Base-by-base conservation (phyloP, 2,329 filamentous ascomycete species). In the Colletotrichum sp. region DNA sequence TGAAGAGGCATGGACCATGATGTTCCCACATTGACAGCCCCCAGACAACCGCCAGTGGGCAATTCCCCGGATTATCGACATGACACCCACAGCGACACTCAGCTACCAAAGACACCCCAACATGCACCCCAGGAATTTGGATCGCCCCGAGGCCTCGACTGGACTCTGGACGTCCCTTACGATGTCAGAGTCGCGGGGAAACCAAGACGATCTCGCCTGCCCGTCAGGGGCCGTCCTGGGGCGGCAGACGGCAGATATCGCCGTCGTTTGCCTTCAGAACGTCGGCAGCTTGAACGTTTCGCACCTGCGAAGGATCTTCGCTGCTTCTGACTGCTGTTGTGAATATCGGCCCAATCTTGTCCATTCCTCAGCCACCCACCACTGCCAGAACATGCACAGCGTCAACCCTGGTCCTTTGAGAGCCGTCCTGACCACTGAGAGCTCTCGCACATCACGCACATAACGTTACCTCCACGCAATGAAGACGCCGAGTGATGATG, bases 61-160 rank as follows among this genome's bases (percentile, higher is more conserved):
- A 61, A 44, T 28, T 69, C 64, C 61, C 28, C 64, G 44, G 64
- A 63, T 57, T 57, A 27, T 34, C 36, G 57, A 55, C 12, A 13
- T 55, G 70, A 36, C 44, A 48, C n/a, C 22, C 44, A 67, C 27
- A 34, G n/a, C 25, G 25, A 25, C 27, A 32, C 22, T 30, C 59
- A 30, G n/a, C 28, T 28, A 27, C 59, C 55, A 28, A 28, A 59
- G 64, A 68, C 57, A 39, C 25, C 27, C 44, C 22, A 22, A 25
- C 59, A 68, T 76, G 74, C 74, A 76, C 74, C 70, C 74, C 70
- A 16, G 70, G 69, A 68, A 60, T 52, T 52, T 74, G 72, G 59
- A 69, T 65, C 22, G 25, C 68, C 22, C 55, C 16, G 57, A 15
- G 55, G 25, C 27, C 36, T 32, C 11, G 73, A 57, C 39, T 28